Evolutionary conservation across 2,329 filamentous ascomycete species (phyloP), one percentile per base, ranked within the genome.

Genomic region (Cladosporium sp.): DNA sequence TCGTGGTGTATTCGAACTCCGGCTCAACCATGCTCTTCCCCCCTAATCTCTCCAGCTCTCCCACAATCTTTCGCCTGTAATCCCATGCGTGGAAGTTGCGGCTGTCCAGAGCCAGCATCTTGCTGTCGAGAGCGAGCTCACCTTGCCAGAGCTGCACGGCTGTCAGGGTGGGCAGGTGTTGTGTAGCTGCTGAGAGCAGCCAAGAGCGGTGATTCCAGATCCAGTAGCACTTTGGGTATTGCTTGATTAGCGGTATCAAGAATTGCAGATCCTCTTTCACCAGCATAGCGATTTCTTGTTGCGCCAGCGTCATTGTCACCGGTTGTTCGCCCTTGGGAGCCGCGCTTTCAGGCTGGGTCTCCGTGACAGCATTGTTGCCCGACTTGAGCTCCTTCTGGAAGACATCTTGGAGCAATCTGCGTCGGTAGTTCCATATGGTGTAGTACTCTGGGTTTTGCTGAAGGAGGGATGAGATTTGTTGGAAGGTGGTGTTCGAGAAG

Each of bases 221-320:
- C 93, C 94, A 97, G 77, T 99, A 99, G 79, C 94, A 97, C 73
- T 99, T 99, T 6, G 94, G 94, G 64, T 85, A 93, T 64, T 91
- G 85, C 62, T 90, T 82, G 50, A 99, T 82, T 19, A 99, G 81
- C 0, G 90, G 90, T 39, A 97, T 83, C 34, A 93, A 86, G 69
- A 97, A 96, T 48, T 78, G 77, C 34, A 99, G 79, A 71, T 99
- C 94, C 56, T 82, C 78, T 47, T 83, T 81, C 60, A 97, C 80
- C 32, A 87, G 70, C 2, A 84, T 75, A 40, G 77, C 71, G 28
- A 76, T 70, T 42, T 70, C 66, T 60, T 73, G 66, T 61, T 73
- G 65, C 39, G 64, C 60, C 22, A 67, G 51, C 53, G 69, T 71
- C n/a, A 70, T 58, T 17, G 68, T 66, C 10, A 66, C 67, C 12